A percentile compares a stretch with the other conserved stretches of the same genome.
Conservation (phyloP, 208 protist genomes). For the Trypanosoma conorhini region DNA sequence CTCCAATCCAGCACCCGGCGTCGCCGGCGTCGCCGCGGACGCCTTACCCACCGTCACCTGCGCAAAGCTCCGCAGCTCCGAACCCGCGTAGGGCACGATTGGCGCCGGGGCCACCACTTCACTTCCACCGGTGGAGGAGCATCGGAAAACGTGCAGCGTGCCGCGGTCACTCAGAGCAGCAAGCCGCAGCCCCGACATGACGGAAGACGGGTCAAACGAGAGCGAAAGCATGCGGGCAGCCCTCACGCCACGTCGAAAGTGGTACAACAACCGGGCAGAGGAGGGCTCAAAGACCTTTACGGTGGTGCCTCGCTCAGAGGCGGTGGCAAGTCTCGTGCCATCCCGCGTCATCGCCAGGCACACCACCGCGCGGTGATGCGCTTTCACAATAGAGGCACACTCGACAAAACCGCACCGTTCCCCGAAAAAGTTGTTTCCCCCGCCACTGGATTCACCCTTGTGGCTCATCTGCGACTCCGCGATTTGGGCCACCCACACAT, state of each 20-base stretch:
- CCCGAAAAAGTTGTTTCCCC: neutral
- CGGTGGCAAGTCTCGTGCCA: constrained; percentile 41
- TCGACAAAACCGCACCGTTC: constrained; percentile 29
- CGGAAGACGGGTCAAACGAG: constrained; percentile 32
- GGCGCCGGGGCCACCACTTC: neutral
- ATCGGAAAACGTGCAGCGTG: constrained; percentile 67
- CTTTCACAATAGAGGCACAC: constrained; percentile 37
- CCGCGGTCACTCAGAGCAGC: constrained; percentile 57
- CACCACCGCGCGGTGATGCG: constrained; percentile 24
- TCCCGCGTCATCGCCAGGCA: constrained; percentile 31
- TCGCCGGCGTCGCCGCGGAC: neutral
- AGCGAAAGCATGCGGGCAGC: constrained; percentile 48
- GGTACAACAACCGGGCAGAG: constrained; percentile 35
- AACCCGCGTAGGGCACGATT: neutral
- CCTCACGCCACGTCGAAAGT: constrained; percentile 45
- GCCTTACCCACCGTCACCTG: constrained; percentile 18
- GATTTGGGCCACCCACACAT: constrained; percentile 34
- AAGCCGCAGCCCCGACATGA: constrained; percentile 25
- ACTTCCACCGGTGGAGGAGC: constrained; percentile 10
- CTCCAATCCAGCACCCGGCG: constrained; percentile 1
- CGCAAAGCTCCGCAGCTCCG: constrained; percentile 23
- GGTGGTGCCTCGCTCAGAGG: constrained; percentile 60
- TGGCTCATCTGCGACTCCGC: constrained; percentile 13
- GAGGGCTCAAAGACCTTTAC: constrained; percentile 63
- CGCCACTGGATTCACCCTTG: neutral